Conservation (phyloP, 2,329 filamentous ascomycete genomes). For the Alternaria panax region DNA sequence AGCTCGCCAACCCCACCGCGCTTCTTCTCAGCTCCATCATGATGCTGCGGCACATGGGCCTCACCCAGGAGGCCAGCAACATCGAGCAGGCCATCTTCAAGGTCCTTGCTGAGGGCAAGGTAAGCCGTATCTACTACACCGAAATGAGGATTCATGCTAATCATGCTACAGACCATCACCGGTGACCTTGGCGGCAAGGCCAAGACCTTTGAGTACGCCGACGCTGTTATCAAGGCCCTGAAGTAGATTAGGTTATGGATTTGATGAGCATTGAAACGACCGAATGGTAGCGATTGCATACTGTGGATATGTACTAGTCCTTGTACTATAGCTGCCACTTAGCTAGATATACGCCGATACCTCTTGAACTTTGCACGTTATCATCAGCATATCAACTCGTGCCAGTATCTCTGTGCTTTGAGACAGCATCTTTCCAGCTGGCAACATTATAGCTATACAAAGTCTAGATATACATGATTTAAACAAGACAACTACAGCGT, state of each 20-base stretch:
- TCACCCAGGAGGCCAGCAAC: conserved; percentile 80
- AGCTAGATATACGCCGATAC: conserved; percentile 30
- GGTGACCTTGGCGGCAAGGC: conserved; percentile 95
- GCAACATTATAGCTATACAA: neutral
- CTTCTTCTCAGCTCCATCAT: conserved; percentile 96
- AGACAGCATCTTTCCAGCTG: neutral
- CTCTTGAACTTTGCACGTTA: conserved; percentile 21
- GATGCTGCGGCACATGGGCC: conserved; percentile 99
- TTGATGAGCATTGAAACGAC: conserved; percentile 36
- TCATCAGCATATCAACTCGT: neutral
- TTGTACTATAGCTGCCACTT: conserved; percentile 48
- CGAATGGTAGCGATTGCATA: conserved; percentile 45
- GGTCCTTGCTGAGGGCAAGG: conserved; percentile 94
- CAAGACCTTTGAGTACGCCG: conserved; percentile 93
- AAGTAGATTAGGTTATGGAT: conserved; percentile 44
- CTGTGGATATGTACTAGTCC: conserved; percentile 49
- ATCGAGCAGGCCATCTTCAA: conserved; percentile 97
- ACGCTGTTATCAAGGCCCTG: conserved; percentile 80
- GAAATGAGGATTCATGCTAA: conserved; percentile 18
- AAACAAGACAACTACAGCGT: neutral
- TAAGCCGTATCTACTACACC: conserved; percentile 44
- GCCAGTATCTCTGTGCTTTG: neutral
- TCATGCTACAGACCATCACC: conserved; percentile 70
- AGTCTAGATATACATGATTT: neutral
- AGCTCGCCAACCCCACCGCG: conserved; percentile 95